These are phyloP conservation scores for Camellia granthamiana DNA, from an alignment of 148 eudicot genomes.

Conservation along the genomic window DNA sequence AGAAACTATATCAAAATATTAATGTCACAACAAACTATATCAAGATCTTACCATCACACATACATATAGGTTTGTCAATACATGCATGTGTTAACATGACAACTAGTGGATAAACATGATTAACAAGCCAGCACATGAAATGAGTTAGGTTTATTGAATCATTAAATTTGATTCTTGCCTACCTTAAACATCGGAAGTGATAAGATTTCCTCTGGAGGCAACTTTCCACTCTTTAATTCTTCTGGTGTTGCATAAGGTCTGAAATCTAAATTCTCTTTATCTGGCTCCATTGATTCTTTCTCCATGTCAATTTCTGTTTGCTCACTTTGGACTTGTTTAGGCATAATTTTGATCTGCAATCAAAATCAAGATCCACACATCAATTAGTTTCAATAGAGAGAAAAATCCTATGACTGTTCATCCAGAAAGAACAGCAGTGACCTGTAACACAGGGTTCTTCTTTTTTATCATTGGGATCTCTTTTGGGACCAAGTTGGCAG, in stretches of 20 bases:
- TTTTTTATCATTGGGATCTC: conserved; percentile 80
- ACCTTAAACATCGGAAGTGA: conserved; percentile 99
- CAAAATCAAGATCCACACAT: conserved; percentile 15
- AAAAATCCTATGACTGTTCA: neutral
- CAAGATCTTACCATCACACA: neutral
- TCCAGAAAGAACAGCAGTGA: conserved; percentile 19
- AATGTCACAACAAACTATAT: neutral
- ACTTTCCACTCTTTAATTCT: conserved; percentile 69
- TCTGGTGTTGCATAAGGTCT: conserved; percentile 60
- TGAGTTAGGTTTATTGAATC: neutral
- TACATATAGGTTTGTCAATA: neutral
- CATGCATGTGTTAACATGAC: neutral
- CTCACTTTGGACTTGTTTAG: conserved; percentile 58
- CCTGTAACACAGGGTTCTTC: conserved; percentile 84
- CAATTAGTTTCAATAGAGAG: neutral
- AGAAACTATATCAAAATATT: neutral
- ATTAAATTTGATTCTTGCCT: conserved; percentile 11
- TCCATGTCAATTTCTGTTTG: conserved; percentile 26
- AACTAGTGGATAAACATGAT: neutral
- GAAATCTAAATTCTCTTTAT: conserved; percentile 25
- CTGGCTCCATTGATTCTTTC: conserved; percentile 35
- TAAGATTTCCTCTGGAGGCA: conserved; percentile 91
- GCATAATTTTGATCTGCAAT: conserved; percentile 76
- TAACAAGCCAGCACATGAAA: neutral
- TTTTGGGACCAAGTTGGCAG: conserved; percentile 71